Conservation (phyloP, 1,284 basidiomycete species). For the Leccinum pachyderme region DNA sequence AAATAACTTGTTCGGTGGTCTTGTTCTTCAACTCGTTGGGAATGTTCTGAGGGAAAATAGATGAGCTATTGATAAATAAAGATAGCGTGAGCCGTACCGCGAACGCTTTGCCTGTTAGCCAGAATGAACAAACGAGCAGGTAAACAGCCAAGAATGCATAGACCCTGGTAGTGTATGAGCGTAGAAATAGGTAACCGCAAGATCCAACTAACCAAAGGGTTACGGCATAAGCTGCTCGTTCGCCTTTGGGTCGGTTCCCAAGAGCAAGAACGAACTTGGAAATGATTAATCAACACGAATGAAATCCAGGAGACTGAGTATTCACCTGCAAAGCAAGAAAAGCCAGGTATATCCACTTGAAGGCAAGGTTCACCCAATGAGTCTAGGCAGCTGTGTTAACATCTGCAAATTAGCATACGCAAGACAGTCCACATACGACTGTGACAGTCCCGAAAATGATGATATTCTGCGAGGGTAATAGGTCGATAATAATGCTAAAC, state of each 20-base stretch:
- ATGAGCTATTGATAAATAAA: background rate
- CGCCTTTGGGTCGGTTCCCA: slow-evolving; percentile 95
- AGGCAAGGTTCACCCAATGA: slow-evolving; percentile 84
- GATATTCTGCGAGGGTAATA: slow-evolving; percentile 67
- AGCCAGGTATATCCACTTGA: slow-evolving; percentile 87
- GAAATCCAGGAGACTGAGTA: background rate
- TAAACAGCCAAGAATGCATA: slow-evolving; percentile 80
- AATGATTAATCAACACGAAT: slow-evolving; percentile 1
- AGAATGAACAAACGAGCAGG: slow-evolving; percentile 82
- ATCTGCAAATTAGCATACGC: background rate
- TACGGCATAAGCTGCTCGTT: slow-evolving; percentile 76
- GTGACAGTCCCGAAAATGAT: slow-evolving; percentile 67
- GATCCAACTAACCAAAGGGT: slow-evolving; percentile 65
- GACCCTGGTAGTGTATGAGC: slow-evolving; percentile 50
- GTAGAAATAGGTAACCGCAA: background rate
- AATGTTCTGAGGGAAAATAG: slow-evolving; percentile 47
- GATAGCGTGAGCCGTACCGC: slow-evolving; percentile 44
- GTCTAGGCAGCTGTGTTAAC: slow-evolving; percentile 49
- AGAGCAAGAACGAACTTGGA: slow-evolving; percentile 87
- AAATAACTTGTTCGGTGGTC: slow-evolving; percentile 44
- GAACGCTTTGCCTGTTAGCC: slow-evolving; percentile 79
- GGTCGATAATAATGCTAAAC: slow-evolving; percentile 93
- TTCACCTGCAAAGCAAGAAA: slow-evolving; percentile 70
- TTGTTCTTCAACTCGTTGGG: slow-evolving; percentile 51
- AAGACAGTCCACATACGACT: slow-evolving; percentile 48